Base-by-base conservation (phyloP, 2,329 filamentous ascomycete genomes). In the Colletotrichum gloeosporioides region DNA sequence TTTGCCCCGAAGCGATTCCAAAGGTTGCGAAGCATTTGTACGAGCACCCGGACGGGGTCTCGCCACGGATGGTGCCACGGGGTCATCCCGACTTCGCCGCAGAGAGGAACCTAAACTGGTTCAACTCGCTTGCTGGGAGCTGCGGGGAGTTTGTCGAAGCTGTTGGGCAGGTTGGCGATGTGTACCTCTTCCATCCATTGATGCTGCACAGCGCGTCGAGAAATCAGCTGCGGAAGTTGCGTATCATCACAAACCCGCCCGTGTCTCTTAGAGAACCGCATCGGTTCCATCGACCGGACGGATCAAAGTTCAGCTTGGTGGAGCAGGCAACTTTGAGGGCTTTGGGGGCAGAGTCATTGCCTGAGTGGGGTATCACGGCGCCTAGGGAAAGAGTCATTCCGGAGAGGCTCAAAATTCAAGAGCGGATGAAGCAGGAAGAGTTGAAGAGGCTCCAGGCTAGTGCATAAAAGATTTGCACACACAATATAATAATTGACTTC, bases 41-140 rank as follows among this genome's bases (percentile, higher is more conserved):
- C 78, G 88, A 90, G 4, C 89, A 95, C 79, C 92, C 93, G 0
- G 90, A 91, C 77, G 93, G 93, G 2, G 91, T 94, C 25, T 90
- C 89, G 29, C 92, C 93, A n/a, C 88, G 89, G 36, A 94, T 94
- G 92, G 87, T 87, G 27, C 90, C 91, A 1, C 86, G 92, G 1
- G 87, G 86, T 12, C 86, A 91, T 57, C 84, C 86, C 0, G 84
- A 84, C 3, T 90, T 90, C 78, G 76, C 79, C 27, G 79, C 84
- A 31, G 87, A 88, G 78, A 79, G 84, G 69, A 85, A 87, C 34
- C 80, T 88, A 3, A 81, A 82, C 8, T 92, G 88, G 83, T 90
- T 88, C 82, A 81, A 82, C 49, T 78, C 82, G 25, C 77, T 89
- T 4, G 84, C 82, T 61, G 82, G 77, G 64, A 82, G 79, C 85